phyloP scores from a whole-genome alignment of 352 stramenopile species.

The Phytophthora palmivora region DNA sequence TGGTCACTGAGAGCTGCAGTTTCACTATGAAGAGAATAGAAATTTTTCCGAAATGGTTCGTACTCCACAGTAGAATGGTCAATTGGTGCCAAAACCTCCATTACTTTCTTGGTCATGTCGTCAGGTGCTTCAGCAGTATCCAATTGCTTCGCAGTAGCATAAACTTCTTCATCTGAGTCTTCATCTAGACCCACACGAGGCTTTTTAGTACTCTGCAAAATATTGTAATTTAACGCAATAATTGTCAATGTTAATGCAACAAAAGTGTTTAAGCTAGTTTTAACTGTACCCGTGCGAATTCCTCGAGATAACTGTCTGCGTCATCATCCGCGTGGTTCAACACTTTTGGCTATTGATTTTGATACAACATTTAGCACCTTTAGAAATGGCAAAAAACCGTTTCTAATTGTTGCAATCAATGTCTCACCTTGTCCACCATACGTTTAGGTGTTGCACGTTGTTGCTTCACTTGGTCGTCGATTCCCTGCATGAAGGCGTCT shows the following conservation, averaged over 20 bases:
- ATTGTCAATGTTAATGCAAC: neutral
- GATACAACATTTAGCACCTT: neutral
- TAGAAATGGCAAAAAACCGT: conserved; percentile 12
- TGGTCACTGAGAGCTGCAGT: conserved; percentile 38
- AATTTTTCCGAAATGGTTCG: conserved; percentile 82
- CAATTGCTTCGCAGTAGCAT: conserved; percentile 59
- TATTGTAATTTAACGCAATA: neutral
- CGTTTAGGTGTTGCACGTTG: conserved; percentile 35
- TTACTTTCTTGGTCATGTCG: conserved; percentile 57
- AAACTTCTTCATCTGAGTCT: conserved; percentile 85
- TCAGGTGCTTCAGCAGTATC: conserved; percentile 42
- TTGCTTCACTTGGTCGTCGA: conserved; percentile 74
- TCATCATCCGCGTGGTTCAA: conserved; percentile 47
- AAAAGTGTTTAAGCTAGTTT: conserved; percentile 1
- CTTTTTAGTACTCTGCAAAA: conserved; percentile 49
- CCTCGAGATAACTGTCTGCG: conserved; percentile 39
- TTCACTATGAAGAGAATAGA: conserved; percentile 70
- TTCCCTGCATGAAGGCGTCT: conserved; percentile 88
- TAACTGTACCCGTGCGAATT: conserved; percentile 38
- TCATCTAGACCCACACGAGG: conserved; percentile 23
- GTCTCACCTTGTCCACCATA: conserved; percentile 45
- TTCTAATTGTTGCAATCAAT: conserved; percentile 1
- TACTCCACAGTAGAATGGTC: conserved; percentile 79
- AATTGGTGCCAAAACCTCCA: conserved; percentile 78
- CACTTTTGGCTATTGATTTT: conserved; percentile 33